Base-by-base conservation (phyloP, 1,139 yeast genomes). In the Scheffersomyces segobiensis region DNA sequence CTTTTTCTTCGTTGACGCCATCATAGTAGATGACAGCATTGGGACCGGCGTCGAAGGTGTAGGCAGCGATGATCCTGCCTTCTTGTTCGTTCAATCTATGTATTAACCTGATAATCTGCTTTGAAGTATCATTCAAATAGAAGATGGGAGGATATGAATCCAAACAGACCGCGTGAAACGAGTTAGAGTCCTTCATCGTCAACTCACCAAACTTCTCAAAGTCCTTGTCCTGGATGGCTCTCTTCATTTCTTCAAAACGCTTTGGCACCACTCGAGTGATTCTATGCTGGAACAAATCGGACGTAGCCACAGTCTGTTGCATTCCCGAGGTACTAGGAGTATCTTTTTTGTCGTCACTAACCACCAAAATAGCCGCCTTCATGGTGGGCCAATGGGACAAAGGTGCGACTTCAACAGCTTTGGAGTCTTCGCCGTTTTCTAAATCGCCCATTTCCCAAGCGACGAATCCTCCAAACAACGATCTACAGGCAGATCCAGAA, bases 11-110 rank as follows among this genome's bases (percentile, higher is more conserved):
- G 74, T 93, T 84, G 65, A 87, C 80, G 65, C 83, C 83, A 70
- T 89, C 87, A 72, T 93, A 95, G 79, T 95, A 95, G 62, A 95
- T 85, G 54, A 95, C 99, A 17, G 98, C 97, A 76, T 95, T 95
- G 72, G 99, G 99, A 69, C 99, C 99, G 49, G 99, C 99, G 74
- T 95, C 99, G 70, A 90, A 95, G 3, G 99, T 96, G 75, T 95
- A 95, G 48, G 98, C 98, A 24, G 97, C 98, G 57, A 93, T 81
- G 19, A 83, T 82, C 66, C 83, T 80, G 55, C 90, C 90, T 63
- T 83, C 87, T 56, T 72, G 71, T 63, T 82, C 87, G 71, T 95
- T 95, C 72, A 95, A 86, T 59, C 82, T 79, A 73, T 95, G 97
- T 48, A 93, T 85, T 59, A 93, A 80, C 67, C 90, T 91, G 66